Base-by-base conservation (phyloP, 306 rosid species). In the Casuarina equisetifolia region DNA sequence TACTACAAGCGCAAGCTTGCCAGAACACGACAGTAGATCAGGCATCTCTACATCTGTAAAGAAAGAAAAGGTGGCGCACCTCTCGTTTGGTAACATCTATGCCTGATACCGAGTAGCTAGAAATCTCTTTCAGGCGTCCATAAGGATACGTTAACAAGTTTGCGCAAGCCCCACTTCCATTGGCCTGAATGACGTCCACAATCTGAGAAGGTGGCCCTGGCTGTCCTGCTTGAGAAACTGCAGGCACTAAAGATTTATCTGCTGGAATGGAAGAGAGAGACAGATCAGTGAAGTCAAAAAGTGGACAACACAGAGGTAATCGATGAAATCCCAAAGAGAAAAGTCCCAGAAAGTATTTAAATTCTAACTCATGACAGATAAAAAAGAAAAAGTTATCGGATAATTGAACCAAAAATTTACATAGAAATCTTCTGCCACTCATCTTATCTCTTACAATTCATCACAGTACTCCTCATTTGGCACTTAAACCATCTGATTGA, bases 31-130 rank as follows among this genome's bases (percentile, higher is more conserved):
- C 32, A 25, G 32, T 25, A 25, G 32, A 25, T 25, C 32, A 25
- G 32, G 32, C 32, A 25, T 25, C 32, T 25, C 32, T 25, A 25
- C 32, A 25, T 58, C 45, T 15, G 73, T 70, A 36, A 69, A 45
- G 68, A 71, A 45, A 17, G 74, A 45, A 40, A 57, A 20, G 40
- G 16, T 35, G 45, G 5, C 36, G 80, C 84, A 92, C 97, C 98
- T 94, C 98, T 89, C 97, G 85, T 84, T 72, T 90, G 63, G 93
- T 88, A 74, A 88, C 78, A 83, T 92, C 84, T 40, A 94, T 94
- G 88, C 87, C 91, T 4, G 87, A 72, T 64, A 81, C 80, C 0
- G 91, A 94, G 74, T 94, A 86, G 25, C 78, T 78, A 77, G 97
- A 94, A 76, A 72, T 53, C 78, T 90, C 89, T 62, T 78, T 85